Evolutionary conservation across 139 green algal species (phyloP), one percentile per base, ranked within the genome.

Genomic region (Closterium sp.): DNA sequence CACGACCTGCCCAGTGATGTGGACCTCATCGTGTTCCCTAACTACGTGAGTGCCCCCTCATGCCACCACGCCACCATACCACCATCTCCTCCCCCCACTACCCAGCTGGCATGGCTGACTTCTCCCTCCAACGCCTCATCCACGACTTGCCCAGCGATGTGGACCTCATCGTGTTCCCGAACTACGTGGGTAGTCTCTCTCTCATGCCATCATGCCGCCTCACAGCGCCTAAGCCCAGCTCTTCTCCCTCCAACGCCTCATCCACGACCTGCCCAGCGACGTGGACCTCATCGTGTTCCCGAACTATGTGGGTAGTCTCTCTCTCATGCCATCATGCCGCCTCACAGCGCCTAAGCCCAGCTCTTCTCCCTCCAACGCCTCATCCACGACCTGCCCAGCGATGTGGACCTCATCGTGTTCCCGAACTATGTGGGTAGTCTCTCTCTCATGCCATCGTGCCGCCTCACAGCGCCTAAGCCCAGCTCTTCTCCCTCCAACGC

Each of bases 371-470:
- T 98, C 23, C 94, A 97, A 91, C 66, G 90, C 33, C 84, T 92
- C n/a, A 31, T 95, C 7, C 87, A 25, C 5, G 83, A 69, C 34
- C 32, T 95, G 16, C 28, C 83, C n/a, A 21, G 16, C 19, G 34
- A 95, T 30, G 95, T 98, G 25, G 96, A 98, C 94, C 94, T 92
- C 1, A 85, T 98, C 0, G 94, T 98, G 0, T 97, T 98, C 88
- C 96, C 96, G 88, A 98, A 98, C 92, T 97, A 98, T 43, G 96
- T 92, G n/a, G n/a, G n/a, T n/a, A n/a, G n/a, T n/a, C n/a, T n/a
- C n/a, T n/a, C n/a, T n/a, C n/a, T n/a, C n/a, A n/a, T n/a, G n/a
- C n/a, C n/a, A n/a, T n/a, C n/a, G n/a, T n/a, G n/a, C n/a, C n/a
- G n/a, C n/a, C n/a, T n/a, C n/a, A n/a, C n/a, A n/a, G n/a, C n/a